A percentile compares a stretch with the other conserved stretches of the same genome.
These are phyloP conservation scores for Amaranthus cruentus DNA, from an alignment of 148 eudicot species.

Conservation along the genomic window DNA sequence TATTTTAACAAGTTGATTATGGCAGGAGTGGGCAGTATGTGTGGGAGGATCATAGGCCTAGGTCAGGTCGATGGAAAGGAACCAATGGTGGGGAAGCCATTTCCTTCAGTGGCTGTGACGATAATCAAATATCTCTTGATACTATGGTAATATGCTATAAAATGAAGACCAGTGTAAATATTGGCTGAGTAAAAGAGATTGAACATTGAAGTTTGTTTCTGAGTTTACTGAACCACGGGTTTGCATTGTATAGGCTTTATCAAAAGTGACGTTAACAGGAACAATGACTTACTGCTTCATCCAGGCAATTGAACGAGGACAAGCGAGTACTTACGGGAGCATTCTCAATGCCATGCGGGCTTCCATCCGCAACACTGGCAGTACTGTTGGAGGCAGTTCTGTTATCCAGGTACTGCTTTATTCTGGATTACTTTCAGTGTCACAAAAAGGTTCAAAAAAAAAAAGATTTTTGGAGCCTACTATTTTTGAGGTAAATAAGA, in stretches of 20 bases:
- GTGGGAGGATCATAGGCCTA: conserved; percentile 99
- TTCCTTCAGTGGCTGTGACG: conserved; percentile 98
- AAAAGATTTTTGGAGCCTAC: no score
- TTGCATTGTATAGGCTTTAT: conserved; percentile 56
- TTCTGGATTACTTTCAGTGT: no score
- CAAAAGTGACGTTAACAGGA: conserved; percentile 90
- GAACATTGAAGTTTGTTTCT: not conserved
- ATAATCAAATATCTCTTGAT: conserved; percentile 90
- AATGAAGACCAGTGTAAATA: no score
- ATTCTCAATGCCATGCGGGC: conserved; percentile 70
- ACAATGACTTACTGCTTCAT: conserved; percentile 96
- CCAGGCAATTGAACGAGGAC: conserved; percentile 90
- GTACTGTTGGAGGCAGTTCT: conserved; percentile 47
- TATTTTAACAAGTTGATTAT: conserved; percentile 4
- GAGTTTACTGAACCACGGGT: conserved; percentile 10
- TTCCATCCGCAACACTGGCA: conserved; percentile 49
- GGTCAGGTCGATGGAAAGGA: conserved; percentile 89
- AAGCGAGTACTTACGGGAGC: conserved; percentile 75
- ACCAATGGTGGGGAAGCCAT: conserved; percentile 85
- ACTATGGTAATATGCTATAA: conserved; percentile 51
- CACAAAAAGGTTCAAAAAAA: no score
- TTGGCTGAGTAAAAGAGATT: no score
- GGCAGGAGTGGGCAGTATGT: conserved; percentile 71
- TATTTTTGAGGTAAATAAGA: no score
- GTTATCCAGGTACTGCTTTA: conserved; percentile 23